Percentiles rank a stretch among this genome's conserved stretches.
Evolutionary conservation across 345 rosid genomes (phyloP).

Genomic region (Lepidium didymum): DNA sequence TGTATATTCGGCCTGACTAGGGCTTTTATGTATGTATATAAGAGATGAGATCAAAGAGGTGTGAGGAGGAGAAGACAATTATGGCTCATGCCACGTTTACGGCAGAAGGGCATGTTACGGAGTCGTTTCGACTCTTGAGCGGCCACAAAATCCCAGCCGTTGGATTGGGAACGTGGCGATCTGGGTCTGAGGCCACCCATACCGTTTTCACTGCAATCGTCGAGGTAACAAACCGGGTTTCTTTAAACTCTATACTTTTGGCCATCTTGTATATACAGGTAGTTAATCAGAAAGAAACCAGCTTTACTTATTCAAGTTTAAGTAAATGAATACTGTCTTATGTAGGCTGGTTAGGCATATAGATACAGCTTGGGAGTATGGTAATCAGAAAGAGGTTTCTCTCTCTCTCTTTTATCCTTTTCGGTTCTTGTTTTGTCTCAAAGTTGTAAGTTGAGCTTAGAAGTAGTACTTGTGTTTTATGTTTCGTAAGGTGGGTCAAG

Average conservation of each 20-base stretch:
- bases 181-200: conserved; percentile 34
- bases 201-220: conserved; percentile 42
- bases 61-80: not conserved
- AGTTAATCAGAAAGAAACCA: too few species aligned
- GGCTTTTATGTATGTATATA: not conserved
- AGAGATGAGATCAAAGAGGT: not conserved
- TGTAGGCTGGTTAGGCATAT: conserved; percentile 49
- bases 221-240: conserved; percentile 26
- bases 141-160: conserved; percentile 49
- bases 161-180: conserved; percentile 49
- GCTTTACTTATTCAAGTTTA: too few species aligned
- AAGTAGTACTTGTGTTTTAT: not conserved
- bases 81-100: conserved; percentile 40
- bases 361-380: conserved; percentile 44
- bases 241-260: too few species aligned
- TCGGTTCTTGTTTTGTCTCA: not conserved
- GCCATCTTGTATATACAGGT: too few species aligned
- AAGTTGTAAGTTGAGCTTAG: not conserved
- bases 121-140: conserved; percentile 39
- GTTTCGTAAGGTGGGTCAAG: conserved; percentile 35
- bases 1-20: not conserved
- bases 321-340: too few species aligned
- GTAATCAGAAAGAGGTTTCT: conserved; percentile 36
- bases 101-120: conserved; percentile 18
- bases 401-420: not conserved